Evolutionary conservation across 1,139 yeast genomes (phyloP), one percentile per base, ranked within the genome.

Genomic region (Geotrichum candidum): DNA sequence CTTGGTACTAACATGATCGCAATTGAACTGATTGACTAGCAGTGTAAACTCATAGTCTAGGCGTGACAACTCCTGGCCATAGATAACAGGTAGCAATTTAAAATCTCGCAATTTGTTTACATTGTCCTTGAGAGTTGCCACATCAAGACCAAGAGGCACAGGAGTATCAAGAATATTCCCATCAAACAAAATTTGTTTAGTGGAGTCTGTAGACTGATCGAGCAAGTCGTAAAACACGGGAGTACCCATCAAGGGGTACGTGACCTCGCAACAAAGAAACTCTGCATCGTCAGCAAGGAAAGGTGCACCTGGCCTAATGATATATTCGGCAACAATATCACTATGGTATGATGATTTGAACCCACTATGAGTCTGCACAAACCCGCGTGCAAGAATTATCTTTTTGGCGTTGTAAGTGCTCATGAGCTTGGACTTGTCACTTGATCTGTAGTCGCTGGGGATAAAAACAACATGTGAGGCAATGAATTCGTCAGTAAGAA

Each of bases 401-500:
- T 84, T 86, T 68, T 82, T 83, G 35, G 84, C 84, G 69, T 82
- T 87, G 57, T 86, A 68, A 0, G 95, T 87, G 59, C 77, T 77
- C 69, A 82, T 86, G 38, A 82, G 74, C 64, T 80, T 77, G 1
- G 84, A 75, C 46, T 80, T 72, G 51, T 77, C 69, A 62, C 77
- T 75, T 11, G 78, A 72, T 25, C 80, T 70, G 1, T 80, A 72
- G 52, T 70, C 68, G 9, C 79, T 73, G 1, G 76, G 69, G 3
- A 73, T 66, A 61, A 80, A 76, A 35, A 89, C 73, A 29, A 90
- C 82, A 73, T 90, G 97, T 0, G 91, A 83, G 59, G 82, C 81
- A 9, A 90, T 76, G 70, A 89, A 90, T 35, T 87, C 92, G 57
- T 84, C 86, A 59, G 78, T 80, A 61, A 82, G 81, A 69, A 92